Evolutionary conservation across 257 asterid species (phyloP), one percentile per base, ranked within the genome.

Genomic region (Linderniella brevidens): DNA sequence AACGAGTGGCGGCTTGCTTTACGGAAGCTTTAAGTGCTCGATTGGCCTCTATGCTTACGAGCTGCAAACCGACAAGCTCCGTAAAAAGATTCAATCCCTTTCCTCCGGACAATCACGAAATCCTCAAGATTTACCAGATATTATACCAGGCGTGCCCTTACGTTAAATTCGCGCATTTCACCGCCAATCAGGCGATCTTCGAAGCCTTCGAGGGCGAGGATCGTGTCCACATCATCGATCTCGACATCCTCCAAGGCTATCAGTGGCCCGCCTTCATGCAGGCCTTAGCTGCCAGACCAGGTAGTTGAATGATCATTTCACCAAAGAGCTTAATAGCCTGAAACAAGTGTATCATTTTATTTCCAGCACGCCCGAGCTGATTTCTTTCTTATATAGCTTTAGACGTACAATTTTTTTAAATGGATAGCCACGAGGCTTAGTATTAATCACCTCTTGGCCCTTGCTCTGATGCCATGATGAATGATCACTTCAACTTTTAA

Each of bases 121-220:
- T 25, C 32, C 32, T 25, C 32, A 25, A 25, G 32, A 25, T 25
- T 6, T 25, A 25, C 32, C 32, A 25, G 6, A 25, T 81, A 11
- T 78, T 73, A 0, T 75, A 81, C 11, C 86, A 81, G 38, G 65
- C 49, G 4, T 75, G 90, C 6, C 93, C 93, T 5, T 64, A 81
- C 25, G 70, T 81, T 46, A 77, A 70, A 42, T 81, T 78, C 17
- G 86, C 90, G 1, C 93, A 81, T 49, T 81, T 66, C 17, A 78
- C 78, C 53, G 86, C 82, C 3, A 81, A 81, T 37, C 48, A 59
- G 39, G 59, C 77, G 8, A 82, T 82, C 50, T 56, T 78, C 67
- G 93, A 82, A 72, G 90, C 86, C 82, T 68, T 82, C 75, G 93
- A 78, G 90, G 90, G 93, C 78, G 90, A 78, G 83, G 32, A 25